Conservation (phyloP, 2,329 filamentous ascomycete species). For the Sordariomycetes sp. region DNA sequence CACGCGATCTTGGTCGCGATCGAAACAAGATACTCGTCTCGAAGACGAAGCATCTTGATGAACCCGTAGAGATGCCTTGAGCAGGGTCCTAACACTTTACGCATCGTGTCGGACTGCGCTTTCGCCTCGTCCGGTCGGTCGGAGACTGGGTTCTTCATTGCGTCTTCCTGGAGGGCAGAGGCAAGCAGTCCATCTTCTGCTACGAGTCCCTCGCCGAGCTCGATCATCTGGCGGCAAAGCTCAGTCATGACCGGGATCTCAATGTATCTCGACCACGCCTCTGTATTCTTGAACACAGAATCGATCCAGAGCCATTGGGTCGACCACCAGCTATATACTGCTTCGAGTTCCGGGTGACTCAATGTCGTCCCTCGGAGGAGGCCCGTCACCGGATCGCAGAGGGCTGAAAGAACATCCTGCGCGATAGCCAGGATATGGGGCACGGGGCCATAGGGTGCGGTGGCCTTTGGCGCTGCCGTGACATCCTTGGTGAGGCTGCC, state of each 20-base stretch:
- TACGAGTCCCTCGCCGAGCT: slow-evolving; percentile 77
- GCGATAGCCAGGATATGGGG: slow-evolving; percentile 42
- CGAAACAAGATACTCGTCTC: slow-evolving; percentile 73
- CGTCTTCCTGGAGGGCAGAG: slow-evolving; percentile 38
- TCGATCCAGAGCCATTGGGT: slow-evolving; percentile 71
- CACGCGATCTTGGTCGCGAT: slow-evolving; percentile 72
- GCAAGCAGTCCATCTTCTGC: slow-evolving; percentile 75
- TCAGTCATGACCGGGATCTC: slow-evolving; percentile 74
- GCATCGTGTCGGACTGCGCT: slow-evolving; percentile 24
- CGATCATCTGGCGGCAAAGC: slow-evolving; percentile 90
- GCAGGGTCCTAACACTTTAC: slow-evolving; percentile 20
- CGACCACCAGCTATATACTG: slow-evolving; percentile 69
- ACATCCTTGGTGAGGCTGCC: not conserved
- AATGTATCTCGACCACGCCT: slow-evolving; percentile 66
- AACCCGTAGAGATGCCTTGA: slow-evolving; percentile 32
- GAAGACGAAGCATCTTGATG: slow-evolving; percentile 78
- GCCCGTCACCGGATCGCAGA: slow-evolving; percentile 43
- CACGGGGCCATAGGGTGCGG: slow-evolving; percentile 40
- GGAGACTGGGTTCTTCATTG: slow-evolving; percentile 9
- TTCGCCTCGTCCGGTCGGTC: slow-evolving; percentile 7
- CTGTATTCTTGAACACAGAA: slow-evolving; percentile 70
- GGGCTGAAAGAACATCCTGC: slow-evolving; percentile 38
- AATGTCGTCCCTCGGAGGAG: slow-evolving; percentile 42
- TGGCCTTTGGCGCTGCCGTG: slow-evolving; percentile 3
- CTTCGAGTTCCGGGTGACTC: slow-evolving; percentile 45